Evolutionary conservation across 768 basidiomycete genomes (phyloP).

Genomic region (Termitomyces sp.): DNA sequence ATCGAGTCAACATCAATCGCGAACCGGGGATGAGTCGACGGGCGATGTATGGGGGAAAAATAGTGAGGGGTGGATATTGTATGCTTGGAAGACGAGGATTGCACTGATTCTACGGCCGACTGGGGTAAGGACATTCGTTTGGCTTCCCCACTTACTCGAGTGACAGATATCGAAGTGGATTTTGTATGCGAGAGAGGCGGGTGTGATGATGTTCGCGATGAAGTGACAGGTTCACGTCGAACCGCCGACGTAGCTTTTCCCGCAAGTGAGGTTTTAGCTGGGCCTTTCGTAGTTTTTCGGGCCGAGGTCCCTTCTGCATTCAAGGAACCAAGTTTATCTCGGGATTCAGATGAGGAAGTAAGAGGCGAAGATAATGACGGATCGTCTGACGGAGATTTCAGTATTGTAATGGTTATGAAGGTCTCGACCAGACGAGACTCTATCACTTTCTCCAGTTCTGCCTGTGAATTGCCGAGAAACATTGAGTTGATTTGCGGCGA

Average conservation of each 20-base stretch:
- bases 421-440: conserved; percentile 73
- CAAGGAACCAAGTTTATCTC: conserved; percentile 1
- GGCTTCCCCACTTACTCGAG: conserved; percentile 17
- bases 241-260: conserved; percentile 13
- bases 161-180: conserved; percentile 19
- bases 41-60: conserved; percentile 71
- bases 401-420: conserved; percentile 55
- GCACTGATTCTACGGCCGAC: conserved; percentile 7
- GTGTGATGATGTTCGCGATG: conserved; percentile 11
- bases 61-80: conserved; percentile 48
- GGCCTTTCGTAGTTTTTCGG: conserved; percentile 14
- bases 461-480: conserved; percentile 60
- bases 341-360: neutral
- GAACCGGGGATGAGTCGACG: conserved; percentile 83
- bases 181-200: conserved; percentile 16
- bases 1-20: conserved; percentile 44
- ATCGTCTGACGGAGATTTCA: conserved; percentile 9
- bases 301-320: conserved; percentile 11
- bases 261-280: conserved; percentile 14
- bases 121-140: conserved; percentile 5
- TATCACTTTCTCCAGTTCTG: conserved; percentile 63
- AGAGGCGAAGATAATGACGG: conserved; percentile 2
- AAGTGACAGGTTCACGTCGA: conserved; percentile 17
- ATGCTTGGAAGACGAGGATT: conserved; percentile 18
- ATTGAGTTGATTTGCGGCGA: conserved; percentile 24